phyloP scores from a whole-genome alignment of 2,329 filamentous ascomycete species.

The Calonectria pseudoturangicola region DNA sequence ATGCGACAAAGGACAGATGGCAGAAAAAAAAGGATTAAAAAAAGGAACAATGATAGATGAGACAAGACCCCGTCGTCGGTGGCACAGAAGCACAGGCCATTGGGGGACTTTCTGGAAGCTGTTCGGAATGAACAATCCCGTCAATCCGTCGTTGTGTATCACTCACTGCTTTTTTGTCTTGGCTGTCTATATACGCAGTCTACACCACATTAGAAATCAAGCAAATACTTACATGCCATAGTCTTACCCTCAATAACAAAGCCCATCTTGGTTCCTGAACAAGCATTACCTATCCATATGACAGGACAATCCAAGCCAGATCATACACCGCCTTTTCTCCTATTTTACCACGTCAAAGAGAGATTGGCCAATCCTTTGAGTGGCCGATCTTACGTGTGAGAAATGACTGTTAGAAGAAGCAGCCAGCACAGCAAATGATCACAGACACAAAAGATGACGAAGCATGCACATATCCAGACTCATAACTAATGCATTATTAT shows the following conservation, averaged over 20 bases:
- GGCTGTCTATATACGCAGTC: too few species aligned
- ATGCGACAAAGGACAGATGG: constrained; percentile 16
- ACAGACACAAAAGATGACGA: background rate
- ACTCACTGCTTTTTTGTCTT: too few species aligned
- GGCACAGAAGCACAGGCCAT: constrained; percentile 6
- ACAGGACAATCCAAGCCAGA: background rate
- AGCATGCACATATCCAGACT: background rate
- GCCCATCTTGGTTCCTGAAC: background rate
- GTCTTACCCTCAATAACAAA: background rate
- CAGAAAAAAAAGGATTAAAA: background rate
- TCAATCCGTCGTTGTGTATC: background rate
- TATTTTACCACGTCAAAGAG: background rate
- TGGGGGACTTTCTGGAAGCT: background rate
- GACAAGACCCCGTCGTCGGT: background rate
- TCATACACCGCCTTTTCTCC: constrained; percentile 18
- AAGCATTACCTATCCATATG: background rate
- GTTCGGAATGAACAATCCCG: background rate
- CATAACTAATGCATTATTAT: constrained; percentile 11
- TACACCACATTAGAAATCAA: too few species aligned
- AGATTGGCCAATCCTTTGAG: constrained; percentile 6
- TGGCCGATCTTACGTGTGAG: constrained; percentile 4
- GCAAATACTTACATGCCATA: too few species aligned
- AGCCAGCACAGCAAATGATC: background rate
- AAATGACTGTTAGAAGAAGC: background rate
- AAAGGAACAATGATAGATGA: background rate